A percentile compares a stretch with the other conserved stretches of the same genome.
Conservation (phyloP, 352 stramenopile species). For the Pythium aristosporum region DNA sequence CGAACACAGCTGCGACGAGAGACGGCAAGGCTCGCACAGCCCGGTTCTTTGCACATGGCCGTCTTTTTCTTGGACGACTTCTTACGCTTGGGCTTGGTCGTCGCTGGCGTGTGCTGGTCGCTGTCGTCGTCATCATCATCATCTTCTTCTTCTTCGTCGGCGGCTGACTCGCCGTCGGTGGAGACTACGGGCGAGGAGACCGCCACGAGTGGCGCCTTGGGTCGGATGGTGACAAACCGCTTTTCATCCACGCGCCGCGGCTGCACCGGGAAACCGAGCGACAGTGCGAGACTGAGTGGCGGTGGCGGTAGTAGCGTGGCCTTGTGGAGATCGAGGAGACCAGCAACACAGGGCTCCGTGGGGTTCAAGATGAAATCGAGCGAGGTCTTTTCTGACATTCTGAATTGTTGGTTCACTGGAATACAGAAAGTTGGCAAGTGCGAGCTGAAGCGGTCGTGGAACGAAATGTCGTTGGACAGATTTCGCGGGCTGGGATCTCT, state of each 20-base stretch:
- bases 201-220: not conserved
- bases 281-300: not conserved
- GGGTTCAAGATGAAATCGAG: conserved; percentile 28
- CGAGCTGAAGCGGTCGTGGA: too few relatives aligned
- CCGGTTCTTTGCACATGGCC: conserved; percentile 36
- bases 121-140: conserved; percentile 2
- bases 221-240: conserved; percentile 24
- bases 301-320: conserved; percentile 2
- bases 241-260: conserved; percentile 15
- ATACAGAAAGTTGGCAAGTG: conserved; percentile 9
- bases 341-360: conserved; percentile 7
- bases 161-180: conserved; percentile 17
- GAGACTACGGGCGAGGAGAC: not conserved
- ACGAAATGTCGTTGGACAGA: not conserved
- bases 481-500: not conserved
- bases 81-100: conserved; percentile 14
- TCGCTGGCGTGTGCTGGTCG: not conserved
- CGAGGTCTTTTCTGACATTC: conserved; percentile 19
- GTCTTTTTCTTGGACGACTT: conserved; percentile 41
- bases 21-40: conserved; percentile 61
- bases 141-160: conserved; percentile 16
- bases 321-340: conserved; percentile 21
- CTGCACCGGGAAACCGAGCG: not conserved
- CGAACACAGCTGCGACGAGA: conserved; percentile 51
- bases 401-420: not conserved